Base-by-base conservation (phyloP, 225 moss, liverwort and hornwort genomes). In the Polytrichum formosum region DNA sequence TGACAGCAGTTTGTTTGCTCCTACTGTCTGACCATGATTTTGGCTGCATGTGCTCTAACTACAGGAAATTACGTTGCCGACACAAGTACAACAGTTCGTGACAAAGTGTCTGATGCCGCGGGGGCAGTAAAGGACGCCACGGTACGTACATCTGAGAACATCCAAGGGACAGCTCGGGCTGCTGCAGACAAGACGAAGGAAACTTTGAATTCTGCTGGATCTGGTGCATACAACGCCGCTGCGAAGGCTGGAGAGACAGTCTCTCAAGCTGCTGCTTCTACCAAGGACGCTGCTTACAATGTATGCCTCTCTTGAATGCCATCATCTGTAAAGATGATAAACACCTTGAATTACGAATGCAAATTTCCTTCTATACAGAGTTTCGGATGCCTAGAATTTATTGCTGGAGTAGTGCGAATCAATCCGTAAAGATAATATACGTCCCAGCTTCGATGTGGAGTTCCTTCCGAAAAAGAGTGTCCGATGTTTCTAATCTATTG, bases 21-120 rank as follows among this genome's bases (percentile, higher is more conserved):
- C 13, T 13, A 46, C 46, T 4, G 13, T 46, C 46, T 46, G 4
- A 46, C 46, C 37, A 1, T 4, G 46, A 46, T 46, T 46, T 35
- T 9, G 35, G 35, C 35, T 9, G 35, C 35, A 46, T 46, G 46
- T 46, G 3, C 46, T 46, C 46, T 46, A 46, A 16, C 46, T 0
- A 59, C 76, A 86, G 86, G 86, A 10, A 83, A 69, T 7, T 86
- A 86, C 10, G 28, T 80, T 4, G 9, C 25, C 0, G 86, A 83
- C n/a, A 68, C 82, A 1, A 28, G 59, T 1, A 0, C 82, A 9
- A 61, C 62, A 1, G 3, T 80, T 18, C 82, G 75, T 26, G 73
- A 66, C 1, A 72, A 18, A 61, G 77, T 77, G 35, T 74, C 79
- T 6, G 86, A 76, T 5, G 78, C 78, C 1, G 66, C 79, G 6